Evolutionary conservation across 1,284 basidiomycete species (phyloP).

Genomic region (Xerocomus amazonicus): DNA sequence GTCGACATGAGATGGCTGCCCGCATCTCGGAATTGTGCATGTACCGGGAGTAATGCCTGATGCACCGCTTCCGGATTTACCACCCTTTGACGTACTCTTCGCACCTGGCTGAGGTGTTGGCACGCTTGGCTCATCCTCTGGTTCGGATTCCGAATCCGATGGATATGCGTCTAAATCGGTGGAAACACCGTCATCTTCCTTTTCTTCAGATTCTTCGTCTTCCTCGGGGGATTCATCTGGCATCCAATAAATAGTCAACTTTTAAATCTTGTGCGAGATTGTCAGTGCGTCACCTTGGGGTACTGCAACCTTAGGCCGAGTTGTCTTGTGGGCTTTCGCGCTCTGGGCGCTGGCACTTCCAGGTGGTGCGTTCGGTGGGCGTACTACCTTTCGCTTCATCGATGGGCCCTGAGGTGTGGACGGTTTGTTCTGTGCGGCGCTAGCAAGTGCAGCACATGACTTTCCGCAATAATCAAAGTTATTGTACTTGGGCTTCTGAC

Average conservation of each 20-base stretch:
- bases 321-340: slow-evolving; percentile 12
- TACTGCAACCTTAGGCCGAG: slow-evolving; percentile 11
- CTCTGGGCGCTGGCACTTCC: slow-evolving; percentile 1
- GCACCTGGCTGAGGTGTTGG: slow-evolving; percentile 7
- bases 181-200: slow-evolving; percentile 12
- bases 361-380: slow-evolving; percentile 6
- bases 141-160: slow-evolving; percentile 29
- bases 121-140: slow-evolving; percentile 20
- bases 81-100: slow-evolving; percentile 11
- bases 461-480: slow-evolving; percentile 34
- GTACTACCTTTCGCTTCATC: slow-evolving; percentile 21
- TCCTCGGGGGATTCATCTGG: slow-evolving; percentile 28
- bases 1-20: slow-evolving; percentile 26
- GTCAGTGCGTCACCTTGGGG: slow-evolving; percentile 25
- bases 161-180: slow-evolving; percentile 35
- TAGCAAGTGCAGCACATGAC: slow-evolving; percentile 30
- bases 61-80: slow-evolving; percentile 12
- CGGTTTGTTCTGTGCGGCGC: slow-evolving; percentile 15
- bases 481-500: slow-evolving; percentile 34
- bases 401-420: slow-evolving; percentile 9
- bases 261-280: slow-evolving; percentile 5
- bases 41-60: slow-evolving; percentile 13
- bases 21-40: slow-evolving; percentile 27
- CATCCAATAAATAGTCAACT: slow-evolving; percentile 10
- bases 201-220: slow-evolving; percentile 21